Conservation (phyloP, 108 stramenopile genomes). For the Schizochytrium sp. region DNA sequence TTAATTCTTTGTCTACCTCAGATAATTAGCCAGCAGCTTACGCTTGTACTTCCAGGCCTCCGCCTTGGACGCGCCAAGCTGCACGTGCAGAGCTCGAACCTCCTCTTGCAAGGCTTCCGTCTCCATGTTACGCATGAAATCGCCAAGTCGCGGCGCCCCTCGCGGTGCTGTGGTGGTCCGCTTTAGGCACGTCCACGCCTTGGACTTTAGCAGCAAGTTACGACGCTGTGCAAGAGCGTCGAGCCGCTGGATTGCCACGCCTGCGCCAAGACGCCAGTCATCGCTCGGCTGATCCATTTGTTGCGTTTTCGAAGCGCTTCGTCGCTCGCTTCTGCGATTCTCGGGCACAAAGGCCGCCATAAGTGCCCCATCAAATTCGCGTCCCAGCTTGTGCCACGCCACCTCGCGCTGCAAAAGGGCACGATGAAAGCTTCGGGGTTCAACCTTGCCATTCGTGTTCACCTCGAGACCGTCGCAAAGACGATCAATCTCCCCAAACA, state of each 20-base stretch:
- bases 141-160: neutral
- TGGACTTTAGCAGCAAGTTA: neutral
- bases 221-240: neutral
- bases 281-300: neutral
- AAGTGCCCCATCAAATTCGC: neutral
- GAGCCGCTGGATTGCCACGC: neutral
- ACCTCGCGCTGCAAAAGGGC: neutral
- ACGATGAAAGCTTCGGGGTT: neutral
- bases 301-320: neutral
- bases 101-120: neutral
- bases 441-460: neutral
- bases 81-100: neutral
- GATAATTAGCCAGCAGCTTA: neutral
- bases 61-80: conserved; percentile 3
- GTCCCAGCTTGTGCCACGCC: neutral
- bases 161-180: neutral
- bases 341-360: neutral
- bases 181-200: neutral
- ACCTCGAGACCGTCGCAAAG: neutral
- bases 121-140: conserved; percentile 1
- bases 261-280: neutral
- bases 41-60: conserved; percentile 19
- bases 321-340: neutral
- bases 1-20: neutral
- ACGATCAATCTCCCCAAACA: neutral